These are phyloP conservation scores for Cocos nucifera DNA, from an alignment of 176 grass and related monocot species.

Conservation along the genomic window DNA sequence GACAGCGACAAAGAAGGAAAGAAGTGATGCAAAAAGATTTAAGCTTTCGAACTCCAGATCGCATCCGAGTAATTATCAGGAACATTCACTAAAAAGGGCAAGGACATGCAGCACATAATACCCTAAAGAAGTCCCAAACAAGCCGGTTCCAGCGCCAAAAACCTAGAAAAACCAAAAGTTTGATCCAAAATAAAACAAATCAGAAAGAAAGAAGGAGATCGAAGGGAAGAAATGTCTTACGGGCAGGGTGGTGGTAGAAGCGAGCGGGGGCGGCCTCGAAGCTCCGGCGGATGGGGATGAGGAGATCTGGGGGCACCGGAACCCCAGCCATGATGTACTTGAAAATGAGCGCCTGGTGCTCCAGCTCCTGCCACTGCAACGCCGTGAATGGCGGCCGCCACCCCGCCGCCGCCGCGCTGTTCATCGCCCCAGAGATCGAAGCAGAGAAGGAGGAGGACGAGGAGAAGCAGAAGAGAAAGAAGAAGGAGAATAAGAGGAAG, in stretches of 20 bases:
- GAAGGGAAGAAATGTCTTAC: constrained; percentile 29
- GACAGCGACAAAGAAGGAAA: too few relatives aligned
- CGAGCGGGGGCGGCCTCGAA: constrained; percentile 10
- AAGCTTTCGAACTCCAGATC: too few relatives aligned
- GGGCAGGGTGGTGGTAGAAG: constrained; percentile 8
- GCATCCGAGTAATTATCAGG: too few relatives aligned
- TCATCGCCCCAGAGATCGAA: not conserved
- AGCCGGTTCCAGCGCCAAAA: too few relatives aligned
- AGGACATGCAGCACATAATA: too few relatives aligned
- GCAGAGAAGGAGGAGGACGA: not conserved
- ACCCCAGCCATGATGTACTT: constrained; percentile 18
- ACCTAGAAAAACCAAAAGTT: too few relatives aligned
- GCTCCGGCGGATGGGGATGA: constrained; percentile 14
- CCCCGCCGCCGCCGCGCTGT: constrained; percentile 26
- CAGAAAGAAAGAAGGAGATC: not conserved
- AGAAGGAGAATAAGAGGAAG: not conserved
- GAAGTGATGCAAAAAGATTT: too few relatives aligned
- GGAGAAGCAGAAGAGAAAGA: not conserved
- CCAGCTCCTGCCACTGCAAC: constrained; percentile 36
- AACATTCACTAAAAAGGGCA: too few relatives aligned
- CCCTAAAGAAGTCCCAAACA: too few relatives aligned
- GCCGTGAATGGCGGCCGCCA: constrained; percentile 23
- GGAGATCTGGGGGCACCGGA: constrained; percentile 16
- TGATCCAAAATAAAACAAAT: too few relatives aligned
- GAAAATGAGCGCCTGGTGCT: constrained; percentile 28